Evolutionary conservation across 495 filamentous ascomycete genomes (phyloP).

Genomic region (Astrocystis sublimbata): DNA sequence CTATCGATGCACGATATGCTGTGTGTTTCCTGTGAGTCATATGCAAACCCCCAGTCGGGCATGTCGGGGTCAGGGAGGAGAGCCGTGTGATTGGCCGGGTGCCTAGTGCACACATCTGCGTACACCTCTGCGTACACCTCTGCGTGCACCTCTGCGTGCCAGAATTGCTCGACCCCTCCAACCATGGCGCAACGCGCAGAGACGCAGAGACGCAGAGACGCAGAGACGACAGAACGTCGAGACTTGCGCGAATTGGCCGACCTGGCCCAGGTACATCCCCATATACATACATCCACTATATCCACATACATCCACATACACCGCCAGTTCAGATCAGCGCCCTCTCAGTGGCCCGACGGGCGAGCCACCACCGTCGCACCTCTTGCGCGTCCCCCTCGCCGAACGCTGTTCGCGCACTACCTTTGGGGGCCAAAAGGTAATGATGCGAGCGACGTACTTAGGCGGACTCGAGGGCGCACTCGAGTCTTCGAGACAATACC

Average conservation of each 20-base stretch:
- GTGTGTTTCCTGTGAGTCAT: constrained; percentile 21
- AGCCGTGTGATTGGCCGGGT: constrained; percentile 1
- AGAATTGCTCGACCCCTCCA: too few species aligned
- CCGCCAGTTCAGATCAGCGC: constrained; percentile 3
- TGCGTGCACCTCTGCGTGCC: too few species aligned
- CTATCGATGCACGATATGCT: constrained; percentile 14
- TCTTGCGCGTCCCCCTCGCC: constrained; percentile 9
- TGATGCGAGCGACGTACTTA: too few species aligned
- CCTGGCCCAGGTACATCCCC: background rate
- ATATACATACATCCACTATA: too few species aligned
- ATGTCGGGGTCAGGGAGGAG: constrained; percentile 9
- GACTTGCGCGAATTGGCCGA: constrained; percentile 6
- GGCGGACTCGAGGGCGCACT: constrained; percentile 13
- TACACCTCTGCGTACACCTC: constrained; percentile 4
- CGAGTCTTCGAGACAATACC: background rate
- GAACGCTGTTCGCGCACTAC: constrained; percentile 4
- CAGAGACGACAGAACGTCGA: too few species aligned
- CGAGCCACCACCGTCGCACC: background rate
- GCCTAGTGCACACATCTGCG: too few species aligned
- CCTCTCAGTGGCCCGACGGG: background rate
- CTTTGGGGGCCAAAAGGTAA: constrained; percentile 19
- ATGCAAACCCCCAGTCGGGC: constrained; percentile 8
- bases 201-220: background rate
- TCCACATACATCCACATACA: background rate
- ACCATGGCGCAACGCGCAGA: constrained; percentile 13